phyloP scores from a whole-genome alignment of 1,284 basidiomycete species.

The Tylopilus sp. region DNA sequence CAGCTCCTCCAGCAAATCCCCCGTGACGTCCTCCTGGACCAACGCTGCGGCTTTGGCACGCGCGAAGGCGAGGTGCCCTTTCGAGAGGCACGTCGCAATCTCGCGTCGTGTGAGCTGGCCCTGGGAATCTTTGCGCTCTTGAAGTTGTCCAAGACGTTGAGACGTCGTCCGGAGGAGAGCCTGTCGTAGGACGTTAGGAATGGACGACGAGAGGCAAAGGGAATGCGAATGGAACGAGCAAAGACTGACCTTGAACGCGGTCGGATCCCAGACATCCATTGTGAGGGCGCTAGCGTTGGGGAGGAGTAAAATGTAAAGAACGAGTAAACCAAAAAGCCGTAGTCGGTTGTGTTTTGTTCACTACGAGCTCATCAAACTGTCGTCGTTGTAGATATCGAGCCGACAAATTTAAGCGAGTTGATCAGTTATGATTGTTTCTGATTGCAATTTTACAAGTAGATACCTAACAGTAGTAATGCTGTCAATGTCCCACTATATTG shows the following conservation, averaged over 20 bases:
- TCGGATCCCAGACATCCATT: constrained; percentile 42
- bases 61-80: constrained; percentile 57
- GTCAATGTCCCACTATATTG: neutral
- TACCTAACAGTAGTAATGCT: neutral
- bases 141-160: constrained; percentile 63
- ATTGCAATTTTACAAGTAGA: constrained; percentile 7
- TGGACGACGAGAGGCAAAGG: neutral
- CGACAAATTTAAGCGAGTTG: neutral
- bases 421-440: no score
- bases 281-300: neutral
- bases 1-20: constrained; percentile 58
- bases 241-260: constrained; percentile 46
- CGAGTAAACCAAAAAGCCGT: neutral
- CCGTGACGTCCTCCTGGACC: constrained; percentile 58
- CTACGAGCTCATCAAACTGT: constrained; percentile 2
- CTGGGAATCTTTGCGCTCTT: constrained; percentile 64
- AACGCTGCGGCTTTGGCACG: constrained; percentile 66
- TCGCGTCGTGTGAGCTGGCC: constrained; percentile 58
- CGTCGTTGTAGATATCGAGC: neutral
- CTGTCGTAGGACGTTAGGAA: constrained; percentile 33
- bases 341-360: neutral
- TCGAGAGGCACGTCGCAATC: constrained; percentile 60
- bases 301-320: neutral
- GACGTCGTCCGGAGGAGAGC: constrained; percentile 59
- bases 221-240: neutral